Base-by-base conservation (phyloP, 208 protist species). In the Trypanosoma caninum region DNA sequence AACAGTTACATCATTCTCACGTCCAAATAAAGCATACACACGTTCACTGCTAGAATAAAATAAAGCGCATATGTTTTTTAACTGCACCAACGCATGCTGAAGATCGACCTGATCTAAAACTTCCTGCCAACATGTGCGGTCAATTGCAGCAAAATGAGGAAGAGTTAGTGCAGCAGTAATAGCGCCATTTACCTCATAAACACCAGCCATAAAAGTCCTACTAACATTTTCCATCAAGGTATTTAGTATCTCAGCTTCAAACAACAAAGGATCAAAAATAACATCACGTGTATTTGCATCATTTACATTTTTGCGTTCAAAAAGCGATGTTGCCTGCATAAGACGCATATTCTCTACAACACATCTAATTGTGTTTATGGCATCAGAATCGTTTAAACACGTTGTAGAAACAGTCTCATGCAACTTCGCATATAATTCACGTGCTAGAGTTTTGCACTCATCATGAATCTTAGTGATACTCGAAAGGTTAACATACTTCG, bases 331-430 rank as follows among this genome's bases (percentile, higher is more conserved):
- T 22, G 82, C 74, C 25, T 81, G 85, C 59, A 95, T 70, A 31
- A 89, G 74, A n/a, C 88, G 84, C 52, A 95, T 65, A 68, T 87
- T 65, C 48, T 91, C 84, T 14, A 92, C 78, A 44, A 81, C 76
- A 48, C 71, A 38, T 45, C 78, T 84, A 20, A 89, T 83, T 30
- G 66, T 57, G 47, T 92, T 83, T 79, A 92, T 89, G 20, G 82
- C 80, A 45, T 91, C 85, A 3, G 80, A 79, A 62, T 90, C 81
- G 47, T 92, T 82, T 33, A 95, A 70, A n/a, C 80, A 69, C 48
- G 74, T 72, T 47, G 61, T 65, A 56, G 70, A 79, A 67, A 95
- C 82, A 56, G 69, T 82, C 11, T 73, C 68, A 53, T 84, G 78
- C 45, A 95, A 77, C 10, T 65, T 59, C 30, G 31, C 34, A 72